Base-by-base conservation (phyloP, 257 asterid genomes). In the Solanum tacnaense region DNA sequence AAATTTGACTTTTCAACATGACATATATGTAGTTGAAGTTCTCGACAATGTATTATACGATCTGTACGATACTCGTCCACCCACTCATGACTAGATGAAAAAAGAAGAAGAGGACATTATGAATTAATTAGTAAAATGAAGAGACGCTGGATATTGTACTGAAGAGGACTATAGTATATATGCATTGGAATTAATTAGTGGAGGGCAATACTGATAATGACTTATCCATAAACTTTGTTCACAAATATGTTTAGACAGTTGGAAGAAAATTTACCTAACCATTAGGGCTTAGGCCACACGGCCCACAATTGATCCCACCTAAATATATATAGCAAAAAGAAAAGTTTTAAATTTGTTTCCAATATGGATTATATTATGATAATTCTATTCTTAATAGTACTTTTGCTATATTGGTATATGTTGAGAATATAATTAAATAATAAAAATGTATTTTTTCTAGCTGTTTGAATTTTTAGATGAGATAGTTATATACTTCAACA, bases 401-500 rank as follows among this genome's bases (percentile, higher is more conserved):
- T 16, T 16, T 52, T 2, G 65, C 4, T 6, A 2, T 18, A 56
- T 18, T 56, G 4, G 10, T 18, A 18, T 56, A 18, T 20, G 9
- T 18, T 18, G 9, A 18, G 29, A 60, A 60, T 9, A 23, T 56
- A 56, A 18, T 56, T 56, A 18, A 56, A 56, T 18, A 15, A 49
- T 49, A 49, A 49, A 52, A 52, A 6, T 52, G 0, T 16, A 0
- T 52, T 18, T 6, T 18, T 0, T 52, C 0, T 49, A 49, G 0
- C 8, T 5, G 8, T 49, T 52, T 52, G 0, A 60, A 0, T 4
- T 60, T 23, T 60, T 9, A 23, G 6, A 9, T 60, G 6, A 60
- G 3, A 60, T 60, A n/a, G 1, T 58, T 20, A 58, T 21, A 58
- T 0, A 21, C 12, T 20, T 58, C n/a, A 52, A 52, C 4, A 0